phyloP scores from a whole-genome alignment of 768 basidiomycete genomes.

The Suillus cothurnatus region DNA sequence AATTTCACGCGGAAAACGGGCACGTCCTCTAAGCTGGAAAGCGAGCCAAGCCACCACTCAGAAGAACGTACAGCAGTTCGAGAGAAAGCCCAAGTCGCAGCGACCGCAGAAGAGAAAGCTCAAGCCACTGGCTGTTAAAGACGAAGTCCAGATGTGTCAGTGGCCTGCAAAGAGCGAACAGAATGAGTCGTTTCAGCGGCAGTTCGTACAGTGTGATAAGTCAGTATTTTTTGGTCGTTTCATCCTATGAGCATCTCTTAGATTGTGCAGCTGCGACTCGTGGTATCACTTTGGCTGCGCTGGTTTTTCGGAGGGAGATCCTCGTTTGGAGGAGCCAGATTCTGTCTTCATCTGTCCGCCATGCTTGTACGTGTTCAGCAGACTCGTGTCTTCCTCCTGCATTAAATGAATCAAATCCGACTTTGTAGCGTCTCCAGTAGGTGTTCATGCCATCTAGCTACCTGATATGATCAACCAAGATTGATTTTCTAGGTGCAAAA shows the following conservation, averaged over 20 bases:
- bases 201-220: slow-evolving; percentile 41
- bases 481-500: slow-evolving; percentile 17
- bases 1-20: background rate
- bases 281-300: slow-evolving; percentile 61
- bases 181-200: background rate
- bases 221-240: slow-evolving; percentile 16
- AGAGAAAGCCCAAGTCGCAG: background rate
- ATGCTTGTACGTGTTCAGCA: slow-evolving; percentile 35
- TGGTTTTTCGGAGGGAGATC: slow-evolving; percentile 40
- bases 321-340: slow-evolving; percentile 30
- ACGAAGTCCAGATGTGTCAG: background rate
- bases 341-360: slow-evolving; percentile 45
- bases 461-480: background rate
- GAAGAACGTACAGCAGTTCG: background rate
- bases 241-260: background rate
- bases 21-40: background rate
- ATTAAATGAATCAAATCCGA: slow-evolving; percentile 3
- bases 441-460: slow-evolving; percentile 12
- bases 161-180: background rate
- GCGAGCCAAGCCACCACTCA: background rate
- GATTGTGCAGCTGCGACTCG: slow-evolving; percentile 35
- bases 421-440: slow-evolving; percentile 8
- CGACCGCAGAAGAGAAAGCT: slow-evolving; percentile 1
- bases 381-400: background rate
- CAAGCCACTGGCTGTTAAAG: background rate